Conservation (phyloP, 2,329 filamentous ascomycete genomes). For the Trichoderma sp. region DNA sequence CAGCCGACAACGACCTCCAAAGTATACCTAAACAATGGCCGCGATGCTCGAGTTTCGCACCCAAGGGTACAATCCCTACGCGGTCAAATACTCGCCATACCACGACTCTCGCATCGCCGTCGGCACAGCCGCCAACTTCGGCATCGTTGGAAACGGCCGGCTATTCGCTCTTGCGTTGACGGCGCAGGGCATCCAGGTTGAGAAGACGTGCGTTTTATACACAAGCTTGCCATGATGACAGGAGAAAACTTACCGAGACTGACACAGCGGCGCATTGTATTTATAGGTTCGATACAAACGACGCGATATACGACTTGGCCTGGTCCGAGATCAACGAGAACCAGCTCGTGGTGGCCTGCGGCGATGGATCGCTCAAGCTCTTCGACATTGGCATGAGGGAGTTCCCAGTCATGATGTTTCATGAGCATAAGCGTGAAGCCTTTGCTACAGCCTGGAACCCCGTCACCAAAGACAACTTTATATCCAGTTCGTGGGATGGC, state of each 20-base stretch:
- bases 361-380: conserved; percentile 92
- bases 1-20: not conserved
- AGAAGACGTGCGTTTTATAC: conserved; percentile 69
- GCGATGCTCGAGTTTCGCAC: conserved; percentile 94
- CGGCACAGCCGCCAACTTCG: conserved; percentile 90
- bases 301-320: conserved; percentile 90
- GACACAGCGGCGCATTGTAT: not conserved
- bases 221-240: not conserved
- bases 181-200: conserved; percentile 77
- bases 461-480: conserved; percentile 85
- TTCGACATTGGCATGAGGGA: conserved; percentile 82
- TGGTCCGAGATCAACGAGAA: conserved; percentile 98
- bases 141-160: conserved; percentile 92
- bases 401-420: conserved; percentile 89
- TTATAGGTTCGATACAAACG: conserved; percentile 88
- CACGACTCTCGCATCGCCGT: conserved; percentile 94
- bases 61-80: conserved; percentile 92
- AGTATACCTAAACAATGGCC: conserved; percentile 42
- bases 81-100: conserved; percentile 97
- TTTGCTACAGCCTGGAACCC: conserved; percentile 94
- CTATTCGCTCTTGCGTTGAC: conserved; percentile 84
- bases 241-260: no score
- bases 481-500: conserved; percentile 94
- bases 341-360: conserved; percentile 85
- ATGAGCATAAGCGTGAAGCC: conserved; percentile 90